phyloP scores from a whole-genome alignment of 108 stramenopile species.

The Cyclotella kingstonii region DNA sequence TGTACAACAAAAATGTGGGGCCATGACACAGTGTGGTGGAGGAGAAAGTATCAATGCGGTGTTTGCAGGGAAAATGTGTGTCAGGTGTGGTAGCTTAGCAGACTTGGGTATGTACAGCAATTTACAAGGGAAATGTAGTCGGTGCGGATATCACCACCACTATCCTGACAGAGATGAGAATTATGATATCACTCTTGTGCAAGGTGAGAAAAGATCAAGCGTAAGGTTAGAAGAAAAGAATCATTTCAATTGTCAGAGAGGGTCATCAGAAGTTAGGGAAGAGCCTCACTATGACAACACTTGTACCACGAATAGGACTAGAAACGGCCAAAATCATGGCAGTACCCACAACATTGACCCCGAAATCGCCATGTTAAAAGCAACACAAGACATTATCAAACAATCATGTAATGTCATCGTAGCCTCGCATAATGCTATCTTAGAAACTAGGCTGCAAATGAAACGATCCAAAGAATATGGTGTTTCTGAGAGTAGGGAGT shows the following conservation, averaged over 20 bases:
- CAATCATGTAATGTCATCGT: constrained; percentile 7
- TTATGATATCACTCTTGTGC: neutral
- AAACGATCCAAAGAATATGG: neutral
- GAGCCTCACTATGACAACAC: too few species aligned
- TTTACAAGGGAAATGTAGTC: neutral
- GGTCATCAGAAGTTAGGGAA: too few species aligned
- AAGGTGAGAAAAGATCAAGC: neutral
- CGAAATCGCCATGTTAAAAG: neutral
- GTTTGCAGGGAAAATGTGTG: neutral
- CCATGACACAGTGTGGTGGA: neutral
- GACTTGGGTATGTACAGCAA: neutral
- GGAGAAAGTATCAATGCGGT: neutral
- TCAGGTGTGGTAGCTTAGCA: neutral
- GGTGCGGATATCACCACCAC: neutral
- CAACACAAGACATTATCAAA: constrained; percentile 1
- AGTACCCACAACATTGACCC: neutral
- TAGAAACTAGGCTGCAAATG: constrained; percentile 2
- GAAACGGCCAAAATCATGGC: neutral
- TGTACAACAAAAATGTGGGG: neutral
- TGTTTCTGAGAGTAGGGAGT: neutral
- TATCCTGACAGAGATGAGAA: neutral
- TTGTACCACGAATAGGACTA: too few species aligned
- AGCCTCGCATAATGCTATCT: neutral
- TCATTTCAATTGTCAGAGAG: neutral
- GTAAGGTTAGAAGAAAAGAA: neutral